A percentile compares a stretch with the other conserved stretches of the same genome.
phyloP scores from a whole-genome alignment of 2,329 filamentous ascomycete species.

The Fonsecaea monophora region DNA sequence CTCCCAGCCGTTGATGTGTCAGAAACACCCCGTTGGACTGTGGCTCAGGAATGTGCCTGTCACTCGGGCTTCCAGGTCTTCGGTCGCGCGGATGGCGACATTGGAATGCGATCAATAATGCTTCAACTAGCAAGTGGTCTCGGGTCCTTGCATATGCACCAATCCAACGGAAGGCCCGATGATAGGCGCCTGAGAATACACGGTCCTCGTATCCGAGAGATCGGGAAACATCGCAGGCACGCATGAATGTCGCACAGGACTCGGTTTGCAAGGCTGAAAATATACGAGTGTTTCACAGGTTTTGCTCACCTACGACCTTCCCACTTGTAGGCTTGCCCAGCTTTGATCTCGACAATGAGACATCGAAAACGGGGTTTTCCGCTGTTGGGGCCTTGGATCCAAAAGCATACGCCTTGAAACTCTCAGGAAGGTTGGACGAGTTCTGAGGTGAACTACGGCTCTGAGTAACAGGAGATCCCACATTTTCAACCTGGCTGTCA shows the following conservation, averaged over 20 bases:
- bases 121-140: slow-evolving; percentile 3
- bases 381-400: not conserved
- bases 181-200: not conserved
- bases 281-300: not conserved
- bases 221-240: not conserved
- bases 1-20: not conserved
- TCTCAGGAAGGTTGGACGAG: not conserved
- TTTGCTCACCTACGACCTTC: not conserved
- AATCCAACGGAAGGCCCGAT: not conserved
- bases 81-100: not conserved
- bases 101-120: not conserved
- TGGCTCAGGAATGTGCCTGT: not conserved
- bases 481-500: not conserved
- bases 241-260: not conserved
- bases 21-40: not conserved
- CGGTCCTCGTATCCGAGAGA: not conserved
- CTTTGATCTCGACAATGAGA: not conserved
- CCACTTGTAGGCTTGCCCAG: not conserved
- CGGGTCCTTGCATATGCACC: slow-evolving; percentile 11
- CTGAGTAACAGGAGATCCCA: not conserved
- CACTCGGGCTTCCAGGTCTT: not conserved
- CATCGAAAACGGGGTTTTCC: not conserved
- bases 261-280: not conserved
- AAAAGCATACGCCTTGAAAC: not conserved
- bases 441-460: not conserved